Base-by-base conservation (phyloP, 2,329 filamentous ascomycete genomes). In the Ophiostoma sp. region DNA sequence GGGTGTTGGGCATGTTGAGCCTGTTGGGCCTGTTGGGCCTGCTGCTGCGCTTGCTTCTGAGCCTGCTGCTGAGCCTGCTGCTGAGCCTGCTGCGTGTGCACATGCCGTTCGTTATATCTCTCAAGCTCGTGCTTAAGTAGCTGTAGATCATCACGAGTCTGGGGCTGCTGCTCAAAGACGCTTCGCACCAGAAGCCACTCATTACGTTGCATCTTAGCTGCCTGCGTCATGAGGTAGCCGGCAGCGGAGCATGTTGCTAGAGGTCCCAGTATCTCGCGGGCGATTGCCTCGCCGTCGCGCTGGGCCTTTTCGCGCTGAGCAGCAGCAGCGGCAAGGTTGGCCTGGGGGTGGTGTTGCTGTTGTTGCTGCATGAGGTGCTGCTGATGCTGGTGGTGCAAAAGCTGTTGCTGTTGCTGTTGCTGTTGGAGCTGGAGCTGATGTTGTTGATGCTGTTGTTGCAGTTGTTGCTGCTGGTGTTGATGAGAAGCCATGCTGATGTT, bases 101-200 rank as follows among this genome's bases (percentile, higher is more conserved):
- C 68, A 17, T 72, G 70, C 20, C 60, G 72, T 72, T 71, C 70
- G 11, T 72, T 71, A 31, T 66, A 72, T 72, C 82, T 83, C 69
- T 87, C 86, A 15, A 89, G 76, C 27, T 88, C 79, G 65, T 79
- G 78, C 48, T 85, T 86, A 3, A 90, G 79, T 69, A 86, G 81
- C 68, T 83, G 80, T 23, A 89, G 78, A 75, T 93, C 87, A 1
- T 88, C 84, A 31, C 87, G 83, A 0, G 91, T 87, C 31, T 84
- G 84, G 0, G 88, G 87, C 69, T 93, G 88, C 13, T 84, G 82
- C 67, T 88, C 84, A 33, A 93, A 83, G 17, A 94, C 89, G 54
- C 85, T 83, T 68, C 86, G 84, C 72, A 97, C 86, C 36, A 95
- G 87, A 70, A 86, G 83, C 85, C 95, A 90, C 76, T 96, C 91